These are phyloP conservation scores for Isoetes engelmannii DNA, from an alignment of 83 land plant species.

Conservation along the genomic window DNA sequence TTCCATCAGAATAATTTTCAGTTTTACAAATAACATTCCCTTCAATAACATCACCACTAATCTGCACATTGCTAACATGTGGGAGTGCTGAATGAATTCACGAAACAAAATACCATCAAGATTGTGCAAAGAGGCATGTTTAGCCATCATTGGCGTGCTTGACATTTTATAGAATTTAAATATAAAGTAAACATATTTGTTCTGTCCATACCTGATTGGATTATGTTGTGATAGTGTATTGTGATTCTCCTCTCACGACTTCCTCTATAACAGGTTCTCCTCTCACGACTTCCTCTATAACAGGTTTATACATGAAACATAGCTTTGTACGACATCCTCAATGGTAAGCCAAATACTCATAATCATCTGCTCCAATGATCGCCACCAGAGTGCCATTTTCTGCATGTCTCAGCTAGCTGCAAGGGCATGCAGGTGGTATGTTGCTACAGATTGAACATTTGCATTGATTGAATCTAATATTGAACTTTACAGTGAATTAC, in stretches of 20 bases:
- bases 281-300: conserved; percentile 80
- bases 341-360: conserved; percentile 57
- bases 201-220: conserved; percentile 93
- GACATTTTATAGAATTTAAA: no score
- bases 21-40: conserved; percentile 58
- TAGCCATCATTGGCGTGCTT: no score
- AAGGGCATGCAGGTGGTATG: neutral
- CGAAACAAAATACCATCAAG: neutral
- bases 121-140: neutral
- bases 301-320: conserved; percentile 93
- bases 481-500: conserved; percentile 23
- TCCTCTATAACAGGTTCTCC: no score
- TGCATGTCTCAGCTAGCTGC: conserved; percentile 74
- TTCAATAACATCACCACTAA: conserved; percentile 69
- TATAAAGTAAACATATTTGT: neutral
- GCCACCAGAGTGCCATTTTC: conserved; percentile 75
- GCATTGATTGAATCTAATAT: neutral
- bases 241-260: no score
- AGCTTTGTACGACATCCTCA: conserved; percentile 82
- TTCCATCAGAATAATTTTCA: conserved; percentile 89
- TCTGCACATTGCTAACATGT: conserved; percentile 60
- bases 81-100: conserved; percentile 63
- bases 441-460: neutral
- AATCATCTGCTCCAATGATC: conserved; percentile 84
- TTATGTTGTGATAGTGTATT: conserved; percentile 70